Conservation (phyloP, 2,329 filamentous ascomycete genomes). For the Drechslera avenae region DNA sequence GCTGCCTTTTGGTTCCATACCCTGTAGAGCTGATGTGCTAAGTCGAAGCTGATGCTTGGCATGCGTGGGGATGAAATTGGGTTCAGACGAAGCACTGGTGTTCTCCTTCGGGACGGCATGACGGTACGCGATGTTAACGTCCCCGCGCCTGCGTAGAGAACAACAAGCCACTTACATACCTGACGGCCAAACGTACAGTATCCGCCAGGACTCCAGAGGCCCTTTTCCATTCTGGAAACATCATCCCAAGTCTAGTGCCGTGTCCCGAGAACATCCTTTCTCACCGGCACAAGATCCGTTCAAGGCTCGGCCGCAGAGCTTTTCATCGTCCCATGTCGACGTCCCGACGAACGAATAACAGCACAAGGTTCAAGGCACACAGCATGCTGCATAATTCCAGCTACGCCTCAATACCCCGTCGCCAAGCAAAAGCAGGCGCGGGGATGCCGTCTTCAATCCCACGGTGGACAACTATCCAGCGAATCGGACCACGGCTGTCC, state of each 20-base stretch:
- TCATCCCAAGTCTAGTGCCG: no score
- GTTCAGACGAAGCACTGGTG: background rate
- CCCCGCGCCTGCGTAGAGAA: no score
- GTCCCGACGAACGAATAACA: constrained; percentile 11
- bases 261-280: background rate
- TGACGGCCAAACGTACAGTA: no score
- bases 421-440: constrained; percentile 21
- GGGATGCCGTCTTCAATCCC: constrained; percentile 1
- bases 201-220: no score
- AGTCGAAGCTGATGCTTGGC: background rate
- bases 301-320: background rate
- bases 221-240: no score
- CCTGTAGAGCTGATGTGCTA: background rate
- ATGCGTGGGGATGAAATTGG: background rate
- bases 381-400: constrained; percentile 9
- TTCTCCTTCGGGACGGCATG: background rate
- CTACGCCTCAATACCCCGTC: constrained; percentile 9
- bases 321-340: constrained; percentile 1
- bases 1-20: background rate
- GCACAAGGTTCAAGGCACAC: constrained; percentile 11
- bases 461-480: constrained; percentile 4
- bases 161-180: no score
- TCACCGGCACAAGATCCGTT: constrained; percentile 8
- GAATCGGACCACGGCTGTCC: constrained; percentile 21
- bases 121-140: background rate